Evolutionary conservation across 2,329 filamentous ascomycete genomes (phyloP).

Genomic region (Microascus cirrosus): DNA sequence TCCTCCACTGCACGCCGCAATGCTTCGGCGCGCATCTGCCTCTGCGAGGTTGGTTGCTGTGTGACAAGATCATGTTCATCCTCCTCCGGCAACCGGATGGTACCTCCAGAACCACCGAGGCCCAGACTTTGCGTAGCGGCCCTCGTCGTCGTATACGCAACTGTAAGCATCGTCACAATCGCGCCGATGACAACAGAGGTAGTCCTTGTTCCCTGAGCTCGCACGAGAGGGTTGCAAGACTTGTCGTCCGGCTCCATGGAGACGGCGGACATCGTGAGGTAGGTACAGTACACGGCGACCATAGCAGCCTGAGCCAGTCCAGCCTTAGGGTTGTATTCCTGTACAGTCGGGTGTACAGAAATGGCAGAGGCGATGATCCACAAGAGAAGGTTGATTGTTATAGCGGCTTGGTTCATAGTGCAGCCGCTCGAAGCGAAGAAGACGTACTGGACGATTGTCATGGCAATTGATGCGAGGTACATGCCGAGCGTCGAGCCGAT

Average conservation of each 20-base stretch:
- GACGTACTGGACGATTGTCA: slow-evolving; percentile 95
- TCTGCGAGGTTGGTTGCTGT: slow-evolving; percentile 66
- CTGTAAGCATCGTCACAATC: slow-evolving; percentile 90
- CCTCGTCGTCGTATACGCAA: slow-evolving; percentile 94
- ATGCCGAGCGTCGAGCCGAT: slow-evolving; percentile 89
- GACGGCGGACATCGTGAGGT: slow-evolving; percentile 94
- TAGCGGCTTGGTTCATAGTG: slow-evolving; percentile 92
- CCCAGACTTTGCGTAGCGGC: slow-evolving; percentile 85
- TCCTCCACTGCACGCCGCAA: slow-evolving; percentile 86
- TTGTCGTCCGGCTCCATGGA: slow-evolving; percentile 96
- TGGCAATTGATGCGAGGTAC: slow-evolving; percentile 81
- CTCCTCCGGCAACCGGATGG: slow-evolving; percentile 52
- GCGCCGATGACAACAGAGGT: slow-evolving; percentile 88
- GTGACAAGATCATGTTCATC: slow-evolving; percentile 77
- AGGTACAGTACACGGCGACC: slow-evolving; percentile 96
- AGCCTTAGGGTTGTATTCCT: slow-evolving; percentile 86
- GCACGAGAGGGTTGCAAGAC: slow-evolving; percentile 84
- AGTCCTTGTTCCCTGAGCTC: slow-evolving; percentile 75
- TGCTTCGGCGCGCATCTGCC: slow-evolving; percentile 87
- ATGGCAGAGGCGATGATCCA: slow-evolving; percentile 71
- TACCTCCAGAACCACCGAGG: slow-evolving; percentile 45
- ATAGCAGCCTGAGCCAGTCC: slow-evolving; percentile 96
- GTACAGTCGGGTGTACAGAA: slow-evolving; percentile 81
- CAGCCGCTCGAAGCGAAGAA: slow-evolving; percentile 81
- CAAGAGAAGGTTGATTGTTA: slow-evolving; percentile 84